Evolutionary conservation across 805 yeast species (phyloP), one percentile per base, ranked within the genome.

Genomic region (Kodamaea leandrae): DNA sequence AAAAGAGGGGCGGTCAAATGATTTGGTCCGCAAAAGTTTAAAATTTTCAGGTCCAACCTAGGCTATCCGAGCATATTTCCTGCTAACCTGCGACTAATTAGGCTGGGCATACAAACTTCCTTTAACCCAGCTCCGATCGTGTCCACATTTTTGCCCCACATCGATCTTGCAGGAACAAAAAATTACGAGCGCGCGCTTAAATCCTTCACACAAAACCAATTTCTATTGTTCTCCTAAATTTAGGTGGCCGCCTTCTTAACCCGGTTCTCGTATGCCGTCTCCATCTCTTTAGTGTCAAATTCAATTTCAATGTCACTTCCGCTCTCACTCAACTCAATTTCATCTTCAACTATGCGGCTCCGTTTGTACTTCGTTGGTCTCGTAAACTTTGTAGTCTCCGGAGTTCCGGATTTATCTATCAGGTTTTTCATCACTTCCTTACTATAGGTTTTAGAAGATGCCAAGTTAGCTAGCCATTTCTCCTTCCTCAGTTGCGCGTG

Each of bases 281-380:
- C 47, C 41, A 51, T 55, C 18, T 48, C 51, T 13, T 54, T 61
- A 34, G 50, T 49, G 28, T 52, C 54, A 37, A 63, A 64, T n/a
- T 58, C 53, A 20, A 64, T 64, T 27, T 60, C 67, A 6, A 64
- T 41, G 26, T 63, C 69, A 37, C 58, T 52, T 21, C 53, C 64
- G 6, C 46, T 50, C 26, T 47, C 49, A 13, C 35, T 33, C n/a
- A 20, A 28, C 2, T 42, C 48, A 6, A 33, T 43, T 14, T 50
- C 50, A 8, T 32, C 39, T 6, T 27, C 40, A 2, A 43, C 29
- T 6, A 46, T 19, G 16, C 37, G 28, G 30, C 16, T 39, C 32
- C 33, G 40, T 33, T 27, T 42, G 32, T 36, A 26, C 32, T 24
- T 26, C 24, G 20, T 15, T 15, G 9, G 33, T 17, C 20, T 23